Evolutionary conservation across 139 green algal species (phyloP), one percentile per base, ranked within the genome.

Genomic region (Prasinococcaceae sp.): DNA sequence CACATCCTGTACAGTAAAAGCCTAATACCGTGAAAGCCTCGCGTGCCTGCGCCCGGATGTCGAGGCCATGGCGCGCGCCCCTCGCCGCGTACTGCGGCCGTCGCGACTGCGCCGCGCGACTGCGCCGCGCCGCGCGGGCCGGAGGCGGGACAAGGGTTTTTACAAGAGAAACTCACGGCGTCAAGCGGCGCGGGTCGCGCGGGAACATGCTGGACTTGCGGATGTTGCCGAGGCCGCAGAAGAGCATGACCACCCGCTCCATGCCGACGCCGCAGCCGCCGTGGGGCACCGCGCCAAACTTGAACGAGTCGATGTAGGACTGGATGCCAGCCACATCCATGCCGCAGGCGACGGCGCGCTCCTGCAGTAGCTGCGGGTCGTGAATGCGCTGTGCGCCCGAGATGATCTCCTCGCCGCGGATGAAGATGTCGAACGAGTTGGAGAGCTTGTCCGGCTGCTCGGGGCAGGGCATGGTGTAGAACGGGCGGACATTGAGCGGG

Each of bases 371-470:
- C 20, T 83, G 71, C 1, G 90, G 50, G 56, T 95, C 85, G 68
- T 98, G 90, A 23, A 98, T 68, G 4, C 90, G 74, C 77, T 97
- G 88, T n/a, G 69, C 69, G 10, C 68, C 68, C 1, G 62, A 92
- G 59, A 98, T 96, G 74, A 98, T 98, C 63, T 98, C 90, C 74
- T 98, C 90, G 4, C 90, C 90, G 6, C 90, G 75, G 50, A 98
- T 96, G 74, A 98, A 98, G 22, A 98, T 80, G 65, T 98, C 90
- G 50, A 89, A 98, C 6, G 83, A 94, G 77, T 94, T 94, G 70
- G 74, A 88, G 72, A 92, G 92, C 20, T 55, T 30, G n/a, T n/a
- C n/a, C 1, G 68, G 42, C 71, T 97, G 77, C 46, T 90, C 78
- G 14, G 79, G 66, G 64, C 68, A 84, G 12, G 86, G 87, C 90